Evolutionary conservation across 805 yeast species (phyloP), one percentile per base, ranked within the genome.

Genomic region (Scheffersomyces amazonensis): DNA sequence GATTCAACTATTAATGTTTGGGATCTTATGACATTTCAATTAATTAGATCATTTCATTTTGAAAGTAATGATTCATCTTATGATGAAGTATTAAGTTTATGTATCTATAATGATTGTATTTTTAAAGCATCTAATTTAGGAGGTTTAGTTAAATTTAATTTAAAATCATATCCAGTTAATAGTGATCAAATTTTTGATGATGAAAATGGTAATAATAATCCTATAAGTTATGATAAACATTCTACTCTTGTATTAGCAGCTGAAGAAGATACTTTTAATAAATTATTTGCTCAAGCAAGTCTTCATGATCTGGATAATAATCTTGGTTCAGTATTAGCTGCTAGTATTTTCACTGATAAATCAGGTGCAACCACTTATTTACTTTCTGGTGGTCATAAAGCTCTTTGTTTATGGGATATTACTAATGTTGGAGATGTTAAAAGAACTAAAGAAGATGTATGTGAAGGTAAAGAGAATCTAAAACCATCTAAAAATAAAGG

Each of bases 11-110:
- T 91, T n/a, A 80, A 82, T 40, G 80, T 87, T 5, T 86, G 96
- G 88, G 98, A 93, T 50, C 64, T 91, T 34, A 80, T 83, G 34
- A 89, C 98, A 0, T 73, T 74, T 37, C 98, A 91, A 56, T 62
- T 81, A 42, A 71, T 76, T 25, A 60, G 77, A 25, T 65, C 76
- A 0, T 71, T 69, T 45, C 58, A 53, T 22, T 62, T 62, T 36
- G 34, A 44, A 23, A 28, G 36, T 5, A 28, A 36, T 17, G 34
- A 44, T 11, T 34, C 35, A 18, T 17, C 36, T 5, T 47, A 47
- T 40, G 58, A 57, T 35, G 52, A 52, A 34, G 76, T 87, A 2
- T 70, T 81, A 25, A 74, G 91, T 2, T 50, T 87, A 24, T 76
- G 81, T 1, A 71, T 78, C 5, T 66, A 71, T 37, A 68, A 70